Base-by-base conservation (phyloP, 1,284 basidiomycete genomes). In the Ustilago cynodontis region DNA sequence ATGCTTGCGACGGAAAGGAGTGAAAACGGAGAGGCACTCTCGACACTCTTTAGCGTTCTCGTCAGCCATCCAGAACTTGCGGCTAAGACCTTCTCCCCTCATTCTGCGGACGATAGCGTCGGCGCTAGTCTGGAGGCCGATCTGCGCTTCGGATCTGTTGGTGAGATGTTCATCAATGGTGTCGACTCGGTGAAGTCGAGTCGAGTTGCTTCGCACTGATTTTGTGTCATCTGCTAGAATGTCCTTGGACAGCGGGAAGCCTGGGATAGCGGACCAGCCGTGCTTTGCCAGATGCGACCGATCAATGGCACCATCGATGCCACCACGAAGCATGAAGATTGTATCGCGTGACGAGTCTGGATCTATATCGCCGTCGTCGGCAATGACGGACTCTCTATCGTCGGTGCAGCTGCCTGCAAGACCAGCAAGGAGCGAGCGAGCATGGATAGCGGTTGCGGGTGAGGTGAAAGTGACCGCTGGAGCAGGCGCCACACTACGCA, bases 21-120 rank as follows among this genome's bases (percentile, higher is more conserved):
- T 84, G 58, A 85, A 85, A 29, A 79, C 71, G 47, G 76, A 71
- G n/a, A 82, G 72, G 47, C 84, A 85, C 51, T 83, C 80, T 54
- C 82, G 76, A 51, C 84, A 85, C 59, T 98, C 96, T 84, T 93
- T 97, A 81, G 93, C 94, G 65, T 93, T 93, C 82, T 95, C 94
- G 84, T 99, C 97, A 22, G 85, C 82, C 85, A 86, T 84, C 85
- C 85, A 86, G 64, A 80, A 85, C 55, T 78, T 79, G 43, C 78
- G 77, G 28, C 78, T 81, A 52, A 84, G 71, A 3, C 81, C 80
- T 51, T 84, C 82, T 61, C 82, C 80, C 29, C 77, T 67, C 63
- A 84, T 78, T 24, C 80, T 73, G 2, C 79, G 77, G 18, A 78
- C 75, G 66, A 81, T 78, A 37, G 77, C 78, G 47, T 82, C 82